Evolutionary conservation across 2,329 filamentous ascomycete species (phyloP).

Genomic region (Emergomyces africanus): DNA sequence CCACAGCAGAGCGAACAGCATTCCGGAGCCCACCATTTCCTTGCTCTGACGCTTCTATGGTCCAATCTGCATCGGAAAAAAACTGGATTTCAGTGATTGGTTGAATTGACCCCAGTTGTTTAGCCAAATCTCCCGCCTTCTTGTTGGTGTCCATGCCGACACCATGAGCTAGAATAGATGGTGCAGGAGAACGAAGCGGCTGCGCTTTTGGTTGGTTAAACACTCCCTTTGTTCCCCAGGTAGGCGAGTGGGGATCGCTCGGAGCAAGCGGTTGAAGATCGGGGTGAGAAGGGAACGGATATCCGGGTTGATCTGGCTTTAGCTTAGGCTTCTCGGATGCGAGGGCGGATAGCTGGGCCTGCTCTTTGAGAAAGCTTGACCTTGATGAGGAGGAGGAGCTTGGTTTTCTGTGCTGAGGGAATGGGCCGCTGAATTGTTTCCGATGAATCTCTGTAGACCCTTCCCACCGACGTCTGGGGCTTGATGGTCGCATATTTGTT

Average conservation of each 20-base stretch:
- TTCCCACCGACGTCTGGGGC: conserved; percentile 4
- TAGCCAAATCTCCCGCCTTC: conserved; percentile 4
- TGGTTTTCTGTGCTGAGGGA: conserved; percentile 17
- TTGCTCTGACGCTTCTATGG: conserved; percentile 70
- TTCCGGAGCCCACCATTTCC: conserved; percentile 89
- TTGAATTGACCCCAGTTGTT: conserved; percentile 2
- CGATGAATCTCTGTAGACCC: conserved; percentile 10
- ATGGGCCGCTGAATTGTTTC: conserved; percentile 24
- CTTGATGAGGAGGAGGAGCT: conserved; percentile 3
- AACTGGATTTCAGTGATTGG: conserved; percentile 19
- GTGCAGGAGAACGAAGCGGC: conserved; percentile 60
- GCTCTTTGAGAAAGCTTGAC: conserved; percentile 7
- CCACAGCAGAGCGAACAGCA: conserved; percentile 64
- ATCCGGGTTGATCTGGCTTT: neutral
- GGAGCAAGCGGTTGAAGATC: conserved; percentile 46
- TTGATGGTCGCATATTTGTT: conserved; percentile 3
- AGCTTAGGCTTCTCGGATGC: neutral
- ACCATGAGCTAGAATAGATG: conserved; percentile 59
- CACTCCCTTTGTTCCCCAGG: conserved; percentile 55
- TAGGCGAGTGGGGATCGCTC: conserved; percentile 60
- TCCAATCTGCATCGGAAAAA: conserved; percentile 71
- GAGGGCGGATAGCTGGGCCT: conserved; percentile 2
- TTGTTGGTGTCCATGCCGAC: conserved; percentile 10
- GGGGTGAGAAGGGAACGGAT: conserved; percentile 16
- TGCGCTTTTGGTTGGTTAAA: conserved; percentile 68